Percentiles rank a stretch among this genome's conserved stretches.
Evolutionary conservation across 164 flowering plant species (phyloP).

Genomic region (Stephania japonica): DNA sequence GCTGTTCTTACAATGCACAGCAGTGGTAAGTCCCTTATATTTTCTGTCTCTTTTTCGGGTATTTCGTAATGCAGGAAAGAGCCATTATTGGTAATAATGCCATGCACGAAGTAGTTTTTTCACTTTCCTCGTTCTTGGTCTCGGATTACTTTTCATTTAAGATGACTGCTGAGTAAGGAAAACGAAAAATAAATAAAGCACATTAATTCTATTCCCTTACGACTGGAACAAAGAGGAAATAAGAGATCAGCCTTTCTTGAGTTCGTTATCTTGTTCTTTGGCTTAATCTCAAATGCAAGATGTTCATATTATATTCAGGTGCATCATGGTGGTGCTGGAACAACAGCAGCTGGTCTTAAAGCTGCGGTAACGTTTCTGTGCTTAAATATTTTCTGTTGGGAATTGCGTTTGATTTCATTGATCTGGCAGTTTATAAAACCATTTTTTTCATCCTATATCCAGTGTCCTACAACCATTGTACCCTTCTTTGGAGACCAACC

Average conservation of each 20-base stretch:
- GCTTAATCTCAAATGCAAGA: background rate
- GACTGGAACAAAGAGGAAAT: background rate
- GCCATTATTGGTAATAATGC: background rate
- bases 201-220: background rate
- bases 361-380: conserved; percentile 57
- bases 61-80: background rate
- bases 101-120: background rate
- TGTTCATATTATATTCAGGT: conserved; percentile 42
- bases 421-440: background rate
- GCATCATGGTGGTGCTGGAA: conserved; percentile 99
- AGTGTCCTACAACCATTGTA: conserved; percentile 94
- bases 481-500: conserved; percentile 99
- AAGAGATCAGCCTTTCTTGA: background rate
- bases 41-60: background rate
- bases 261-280: background rate
- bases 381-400: background rate
- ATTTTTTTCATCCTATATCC: conserved; percentile 5
- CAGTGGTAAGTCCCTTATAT: conserved; percentile 67
- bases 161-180: background rate
- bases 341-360: conserved; percentile 95
- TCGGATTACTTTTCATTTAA: background rate
- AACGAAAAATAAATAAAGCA: background rate
- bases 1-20: conserved; percentile 85
- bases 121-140: background rate
- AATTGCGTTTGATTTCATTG: background rate